phyloP scores from a whole-genome alignment of 2,329 filamentous ascomycete species.

The Capronia coronata region DNA sequence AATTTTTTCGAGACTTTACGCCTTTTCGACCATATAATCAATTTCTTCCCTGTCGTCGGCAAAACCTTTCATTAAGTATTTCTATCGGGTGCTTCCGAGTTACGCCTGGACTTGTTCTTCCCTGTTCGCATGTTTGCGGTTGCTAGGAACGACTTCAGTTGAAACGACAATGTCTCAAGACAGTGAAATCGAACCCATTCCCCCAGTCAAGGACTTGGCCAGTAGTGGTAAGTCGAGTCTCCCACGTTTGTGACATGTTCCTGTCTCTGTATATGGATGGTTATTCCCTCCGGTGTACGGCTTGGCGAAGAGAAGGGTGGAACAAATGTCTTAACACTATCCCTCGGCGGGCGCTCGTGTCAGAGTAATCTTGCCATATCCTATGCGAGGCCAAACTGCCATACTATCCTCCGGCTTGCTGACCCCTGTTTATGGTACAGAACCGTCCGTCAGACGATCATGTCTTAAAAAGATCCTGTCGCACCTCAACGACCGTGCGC shows the following conservation, averaged over 20 bases:
- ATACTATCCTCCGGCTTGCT: not conserved
- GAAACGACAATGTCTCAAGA: conserved; percentile 13
- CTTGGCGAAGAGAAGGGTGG: too few relatives aligned
- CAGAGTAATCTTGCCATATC: too few relatives aligned
- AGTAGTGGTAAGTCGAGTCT: conserved; percentile 25
- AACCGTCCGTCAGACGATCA: conserved; percentile 21
- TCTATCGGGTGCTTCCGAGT: too few relatives aligned
- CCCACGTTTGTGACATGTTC: not conserved
- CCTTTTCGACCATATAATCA: not conserved
- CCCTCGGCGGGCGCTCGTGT: too few relatives aligned
- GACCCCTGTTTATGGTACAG: conserved; percentile 6
- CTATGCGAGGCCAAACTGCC: too few relatives aligned
- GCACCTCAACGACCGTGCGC: conserved; percentile 17
- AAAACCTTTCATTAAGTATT: too few relatives aligned
- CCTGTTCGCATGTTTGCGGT: too few relatives aligned
- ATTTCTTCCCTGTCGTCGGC: not conserved
- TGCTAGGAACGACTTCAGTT: too few relatives aligned
- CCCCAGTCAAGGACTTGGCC: conserved; percentile 27
- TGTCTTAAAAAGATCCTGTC: conserved; percentile 19
- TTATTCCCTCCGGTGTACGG: too few relatives aligned
- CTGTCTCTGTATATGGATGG: too few relatives aligned
- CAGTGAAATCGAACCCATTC: conserved; percentile 12
- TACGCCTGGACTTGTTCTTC: too few relatives aligned
- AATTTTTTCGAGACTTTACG: not conserved
- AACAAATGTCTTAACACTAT: too few relatives aligned